phyloP scores from a whole-genome alignment of 1,139 yeast species.

The Kluyveromyces sp. region DNA sequence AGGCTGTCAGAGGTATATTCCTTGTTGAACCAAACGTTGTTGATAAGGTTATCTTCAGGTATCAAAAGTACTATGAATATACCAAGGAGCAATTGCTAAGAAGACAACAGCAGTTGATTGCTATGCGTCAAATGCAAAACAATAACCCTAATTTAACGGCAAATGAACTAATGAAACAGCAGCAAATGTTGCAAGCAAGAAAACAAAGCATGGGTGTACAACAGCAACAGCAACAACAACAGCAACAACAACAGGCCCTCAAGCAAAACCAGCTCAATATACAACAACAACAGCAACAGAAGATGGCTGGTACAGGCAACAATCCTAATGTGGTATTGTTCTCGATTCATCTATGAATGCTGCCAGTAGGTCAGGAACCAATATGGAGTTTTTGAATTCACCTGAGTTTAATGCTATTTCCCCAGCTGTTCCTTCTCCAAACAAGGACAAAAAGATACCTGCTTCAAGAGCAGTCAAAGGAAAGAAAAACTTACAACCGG shows the following conservation, averaged over 20 bases:
- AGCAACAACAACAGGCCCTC: slow-evolving; percentile 15
- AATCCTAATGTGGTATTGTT: neutral
- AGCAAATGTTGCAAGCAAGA: slow-evolving; percentile 19
- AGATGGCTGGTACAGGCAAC: neutral
- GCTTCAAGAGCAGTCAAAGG: neutral
- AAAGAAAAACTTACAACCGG: slow-evolving; percentile 4
- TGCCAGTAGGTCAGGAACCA: neutral
- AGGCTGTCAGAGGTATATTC: slow-evolving; percentile 52
- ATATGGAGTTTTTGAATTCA: slow-evolving; percentile 10
- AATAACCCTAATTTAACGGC: slow-evolving; percentile 2
- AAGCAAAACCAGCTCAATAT: slow-evolving; percentile 15
- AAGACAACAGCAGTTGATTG: slow-evolving; percentile 31
- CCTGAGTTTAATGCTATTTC: slow-evolving; percentile 8
- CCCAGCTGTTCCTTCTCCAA: slow-evolving; percentile 8
- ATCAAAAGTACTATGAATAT: slow-evolving; percentile 65
- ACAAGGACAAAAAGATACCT: slow-evolving; percentile 5
- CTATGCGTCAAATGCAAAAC: slow-evolving; percentile 24
- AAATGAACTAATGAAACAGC: slow-evolving; percentile 13
- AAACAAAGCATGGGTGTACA: slow-evolving; percentile 22
- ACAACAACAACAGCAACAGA: slow-evolving; percentile 15
- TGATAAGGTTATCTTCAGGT: slow-evolving; percentile 62
- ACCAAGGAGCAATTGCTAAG: slow-evolving; percentile 49
- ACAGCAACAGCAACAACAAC: slow-evolving; percentile 13
- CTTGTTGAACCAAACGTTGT: slow-evolving; percentile 63
- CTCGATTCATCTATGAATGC: neutral